Evolutionary conservation across 2,329 filamentous ascomycete species (phyloP).

Genomic region (Sporothrix luriei): DNA sequence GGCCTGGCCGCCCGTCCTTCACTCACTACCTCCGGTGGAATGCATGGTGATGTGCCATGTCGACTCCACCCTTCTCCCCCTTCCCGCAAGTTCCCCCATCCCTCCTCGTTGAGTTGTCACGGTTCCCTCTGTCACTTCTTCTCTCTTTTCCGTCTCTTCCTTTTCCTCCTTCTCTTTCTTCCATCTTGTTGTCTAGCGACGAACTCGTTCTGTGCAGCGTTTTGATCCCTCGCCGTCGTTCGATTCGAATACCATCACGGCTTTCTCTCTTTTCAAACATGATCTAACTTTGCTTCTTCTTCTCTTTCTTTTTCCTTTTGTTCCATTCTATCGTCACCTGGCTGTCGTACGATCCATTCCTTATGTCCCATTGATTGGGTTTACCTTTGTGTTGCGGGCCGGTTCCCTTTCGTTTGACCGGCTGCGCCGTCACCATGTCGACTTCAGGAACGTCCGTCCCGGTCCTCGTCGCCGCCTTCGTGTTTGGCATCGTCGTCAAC

Average conservation of each 20-base stretch:
- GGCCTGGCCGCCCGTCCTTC: not conserved
- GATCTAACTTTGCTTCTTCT: conserved; percentile 19
- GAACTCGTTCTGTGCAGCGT: conserved; percentile 20
- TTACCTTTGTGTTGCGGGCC: conserved; percentile 41
- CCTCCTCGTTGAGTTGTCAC: not conserved
- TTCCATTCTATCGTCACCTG: conserved; percentile 17
- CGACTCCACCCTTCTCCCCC: conserved; percentile 13
- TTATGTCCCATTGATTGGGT: conserved; percentile 54
- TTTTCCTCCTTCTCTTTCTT: conserved; percentile 26
- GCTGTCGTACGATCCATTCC: conserved; percentile 30
- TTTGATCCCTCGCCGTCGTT: conserved; percentile 34
- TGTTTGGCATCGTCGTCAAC: conserved; percentile 59
- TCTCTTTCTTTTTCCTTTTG: not conserved
- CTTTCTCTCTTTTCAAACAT: conserved; percentile 25
- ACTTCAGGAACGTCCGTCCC: conserved; percentile 49
- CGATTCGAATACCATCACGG: conserved; percentile 36
- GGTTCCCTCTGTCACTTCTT: conserved; percentile 16
- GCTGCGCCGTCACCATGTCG: conserved; percentile 49
- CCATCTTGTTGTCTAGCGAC: conserved; percentile 16
- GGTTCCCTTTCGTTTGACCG: conserved; percentile 38
- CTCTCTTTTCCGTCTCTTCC: conserved; percentile 2
- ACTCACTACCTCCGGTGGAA: not conserved
- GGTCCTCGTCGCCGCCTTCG: conserved; percentile 57
- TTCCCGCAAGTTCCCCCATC: conserved; percentile 8
- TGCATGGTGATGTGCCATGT: conserved; percentile 30